These are phyloP conservation scores for Globisporangium spinosum DNA, from an alignment of 352 stramenopile genomes.

Conservation along the genomic window DNA sequence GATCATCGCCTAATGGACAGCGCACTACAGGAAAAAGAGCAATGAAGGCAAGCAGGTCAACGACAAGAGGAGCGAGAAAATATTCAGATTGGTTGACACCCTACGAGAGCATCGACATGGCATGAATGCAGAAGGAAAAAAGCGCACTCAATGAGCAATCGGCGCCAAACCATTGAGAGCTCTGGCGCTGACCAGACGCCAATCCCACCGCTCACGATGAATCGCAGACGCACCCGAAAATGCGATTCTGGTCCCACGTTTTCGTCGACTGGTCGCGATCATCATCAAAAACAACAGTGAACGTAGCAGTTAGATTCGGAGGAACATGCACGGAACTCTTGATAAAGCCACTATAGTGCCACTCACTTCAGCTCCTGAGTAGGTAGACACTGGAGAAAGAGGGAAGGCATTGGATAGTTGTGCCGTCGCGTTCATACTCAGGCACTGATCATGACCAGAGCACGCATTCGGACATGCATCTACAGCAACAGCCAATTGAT, in stretches of 20 bases:
- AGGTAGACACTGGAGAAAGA: slow-evolving; percentile 51
- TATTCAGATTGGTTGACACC: background rate
- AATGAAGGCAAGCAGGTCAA: background rate
- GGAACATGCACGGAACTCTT: background rate
- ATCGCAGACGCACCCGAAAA: slow-evolving; percentile 80
- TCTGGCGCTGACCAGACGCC: slow-evolving; percentile 64
- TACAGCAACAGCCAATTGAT: slow-evolving; percentile 12
- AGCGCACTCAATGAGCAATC: slow-evolving; percentile 77
- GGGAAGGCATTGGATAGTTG: slow-evolving; percentile 43
- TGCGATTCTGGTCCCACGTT: slow-evolving; percentile 73
- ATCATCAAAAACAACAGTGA: background rate
- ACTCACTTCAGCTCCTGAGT: slow-evolving; percentile 42
- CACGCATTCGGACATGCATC: slow-evolving; percentile 52
- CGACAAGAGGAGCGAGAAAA: background rate
- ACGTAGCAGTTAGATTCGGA: background rate
- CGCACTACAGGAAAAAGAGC: slow-evolving; percentile 30
- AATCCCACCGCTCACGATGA: slow-evolving; percentile 77
- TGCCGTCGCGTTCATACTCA: slow-evolving; percentile 66
- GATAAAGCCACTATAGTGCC: background rate
- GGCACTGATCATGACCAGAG: slow-evolving; percentile 66
- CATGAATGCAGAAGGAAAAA: background rate
- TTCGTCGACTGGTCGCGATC: slow-evolving; percentile 29
- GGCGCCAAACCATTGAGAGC: slow-evolving; percentile 84
- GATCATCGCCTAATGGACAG: slow-evolving; percentile 87
- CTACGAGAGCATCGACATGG: background rate